Evolutionary conservation across 2,329 filamentous ascomycete species (phyloP).

Genomic region (Passalora sequoiae): DNA sequence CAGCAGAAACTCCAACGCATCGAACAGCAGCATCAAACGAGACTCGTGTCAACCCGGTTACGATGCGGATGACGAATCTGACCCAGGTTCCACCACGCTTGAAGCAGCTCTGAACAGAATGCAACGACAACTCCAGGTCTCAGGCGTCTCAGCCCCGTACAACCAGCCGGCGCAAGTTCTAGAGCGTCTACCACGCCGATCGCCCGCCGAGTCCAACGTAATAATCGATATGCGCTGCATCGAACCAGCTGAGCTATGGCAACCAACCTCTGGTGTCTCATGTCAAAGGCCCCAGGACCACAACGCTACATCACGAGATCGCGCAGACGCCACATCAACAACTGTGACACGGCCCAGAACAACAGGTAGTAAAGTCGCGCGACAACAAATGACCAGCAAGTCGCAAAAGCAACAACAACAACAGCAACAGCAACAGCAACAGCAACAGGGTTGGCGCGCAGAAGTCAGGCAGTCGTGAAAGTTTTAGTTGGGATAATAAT

Average conservation of each 20-base stretch:
- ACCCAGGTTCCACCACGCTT: neutral
- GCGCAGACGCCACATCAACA: neutral
- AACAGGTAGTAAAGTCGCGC: neutral
- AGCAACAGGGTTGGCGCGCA: neutral
- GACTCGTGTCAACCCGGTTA: neutral
- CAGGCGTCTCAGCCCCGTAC: no score
- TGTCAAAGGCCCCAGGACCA: neutral
- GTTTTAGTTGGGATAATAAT: no score
- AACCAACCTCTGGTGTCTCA: neutral
- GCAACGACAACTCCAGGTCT: no score
- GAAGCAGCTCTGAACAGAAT: neutral
- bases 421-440: no score
- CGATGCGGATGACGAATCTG: neutral
- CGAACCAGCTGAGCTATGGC: neutral
- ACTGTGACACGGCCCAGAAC: neutral
- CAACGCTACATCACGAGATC: neutral
- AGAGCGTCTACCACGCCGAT: no score
- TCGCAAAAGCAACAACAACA: no score
- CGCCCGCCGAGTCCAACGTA: no score
- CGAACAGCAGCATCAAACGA: neutral
- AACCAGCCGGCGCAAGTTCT: no score
- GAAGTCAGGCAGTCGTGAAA: slow-evolving; percentile 1
- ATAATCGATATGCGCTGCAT: neutral
- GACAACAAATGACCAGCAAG: neutral
- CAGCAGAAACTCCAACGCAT: no score